These are phyloP conservation scores for Phialophora tarda DNA, from an alignment of 2,329 filamentous ascomycete genomes.

Conservation along the genomic window DNA sequence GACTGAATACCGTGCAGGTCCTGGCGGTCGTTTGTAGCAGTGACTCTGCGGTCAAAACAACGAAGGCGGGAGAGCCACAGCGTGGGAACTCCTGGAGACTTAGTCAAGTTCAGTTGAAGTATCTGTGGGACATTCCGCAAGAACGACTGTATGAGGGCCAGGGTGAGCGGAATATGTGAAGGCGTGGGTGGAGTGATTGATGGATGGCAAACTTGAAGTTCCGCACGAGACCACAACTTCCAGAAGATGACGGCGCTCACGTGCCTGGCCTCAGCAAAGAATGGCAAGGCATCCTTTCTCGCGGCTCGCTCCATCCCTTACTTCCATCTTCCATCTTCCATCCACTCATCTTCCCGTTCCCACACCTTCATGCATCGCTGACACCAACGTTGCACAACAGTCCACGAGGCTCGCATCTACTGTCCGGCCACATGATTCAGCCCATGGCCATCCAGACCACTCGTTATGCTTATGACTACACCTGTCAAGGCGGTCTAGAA, in stretches of 20 bases:
- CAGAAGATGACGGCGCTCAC: constrained; percentile 1
- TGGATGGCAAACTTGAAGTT: neutral
- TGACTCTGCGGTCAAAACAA: neutral
- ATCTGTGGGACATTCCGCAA: neutral
- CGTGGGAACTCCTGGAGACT: neutral
- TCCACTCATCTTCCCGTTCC: neutral
- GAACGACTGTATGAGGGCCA: neutral
- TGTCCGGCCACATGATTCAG: neutral
- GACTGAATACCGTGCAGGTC: neutral
- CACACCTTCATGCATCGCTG: constrained; percentile 11
- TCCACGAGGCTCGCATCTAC: neutral
- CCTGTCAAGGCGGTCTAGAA: neutral
- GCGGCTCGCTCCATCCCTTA: constrained; percentile 9
- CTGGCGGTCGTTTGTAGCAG: neutral
- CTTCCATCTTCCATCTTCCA: neutral
- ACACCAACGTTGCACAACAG: neutral
- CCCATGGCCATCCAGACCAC: neutral
- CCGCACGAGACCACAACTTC: neutral
- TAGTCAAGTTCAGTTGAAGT: neutral
- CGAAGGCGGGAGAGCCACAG: neutral
- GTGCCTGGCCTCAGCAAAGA: neutral
- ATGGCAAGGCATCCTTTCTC: no score
- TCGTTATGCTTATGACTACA: neutral
- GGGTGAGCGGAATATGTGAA: neutral
- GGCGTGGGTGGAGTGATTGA: neutral